Percentiles rank a stretch among this genome's conserved stretches.
Evolutionary conservation across 1,284 basidiomycete genomes (phyloP).

Genomic region (Ustilago tritici): DNA sequence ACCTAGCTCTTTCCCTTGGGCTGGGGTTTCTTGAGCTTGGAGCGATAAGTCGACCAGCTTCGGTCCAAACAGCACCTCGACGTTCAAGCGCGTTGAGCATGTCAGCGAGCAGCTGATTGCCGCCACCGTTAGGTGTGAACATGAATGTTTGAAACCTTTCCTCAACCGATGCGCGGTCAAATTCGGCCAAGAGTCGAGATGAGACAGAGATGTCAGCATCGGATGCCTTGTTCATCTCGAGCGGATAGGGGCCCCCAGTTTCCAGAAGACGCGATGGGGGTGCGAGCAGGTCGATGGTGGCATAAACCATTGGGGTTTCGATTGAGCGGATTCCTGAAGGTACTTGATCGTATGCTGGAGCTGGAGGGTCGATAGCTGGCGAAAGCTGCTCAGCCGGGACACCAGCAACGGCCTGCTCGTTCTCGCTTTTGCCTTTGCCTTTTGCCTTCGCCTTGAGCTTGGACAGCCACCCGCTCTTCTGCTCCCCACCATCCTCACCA

Average conservation of each 20-base stretch:
- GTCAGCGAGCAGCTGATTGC: constrained; percentile 15
- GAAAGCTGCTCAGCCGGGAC: constrained; percentile 7
- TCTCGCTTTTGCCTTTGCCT: not conserved
- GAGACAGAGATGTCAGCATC: constrained; percentile 31
- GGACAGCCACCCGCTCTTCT: constrained; percentile 21
- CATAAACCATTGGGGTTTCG: constrained; percentile 37
- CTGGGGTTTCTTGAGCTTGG: constrained; percentile 37
- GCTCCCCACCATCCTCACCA: constrained; percentile 3
- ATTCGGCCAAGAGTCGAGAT: constrained; percentile 25
- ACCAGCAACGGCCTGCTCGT: not conserved
- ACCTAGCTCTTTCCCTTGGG: constrained; percentile 29
- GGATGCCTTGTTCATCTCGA: constrained; percentile 44
- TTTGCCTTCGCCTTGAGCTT: constrained; percentile 31
- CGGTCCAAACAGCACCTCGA: constrained; percentile 38
- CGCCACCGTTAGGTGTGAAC: constrained; percentile 17
- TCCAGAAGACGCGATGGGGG: constrained; percentile 41
- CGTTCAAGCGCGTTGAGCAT: constrained; percentile 42
- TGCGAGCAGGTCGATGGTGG: constrained; percentile 43
- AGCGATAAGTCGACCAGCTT: constrained; percentile 42
- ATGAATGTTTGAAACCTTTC: constrained; percentile 30
- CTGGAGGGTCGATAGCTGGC: constrained; percentile 8
- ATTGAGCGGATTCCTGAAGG: constrained; percentile 9
- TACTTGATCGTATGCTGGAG: not conserved
- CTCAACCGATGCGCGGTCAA: constrained; percentile 27
- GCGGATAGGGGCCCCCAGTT: constrained; percentile 38